Evolutionary conservation across 495 filamentous ascomycete genomes (phyloP).

Genomic region (Talaromyces stipitatus): DNA sequence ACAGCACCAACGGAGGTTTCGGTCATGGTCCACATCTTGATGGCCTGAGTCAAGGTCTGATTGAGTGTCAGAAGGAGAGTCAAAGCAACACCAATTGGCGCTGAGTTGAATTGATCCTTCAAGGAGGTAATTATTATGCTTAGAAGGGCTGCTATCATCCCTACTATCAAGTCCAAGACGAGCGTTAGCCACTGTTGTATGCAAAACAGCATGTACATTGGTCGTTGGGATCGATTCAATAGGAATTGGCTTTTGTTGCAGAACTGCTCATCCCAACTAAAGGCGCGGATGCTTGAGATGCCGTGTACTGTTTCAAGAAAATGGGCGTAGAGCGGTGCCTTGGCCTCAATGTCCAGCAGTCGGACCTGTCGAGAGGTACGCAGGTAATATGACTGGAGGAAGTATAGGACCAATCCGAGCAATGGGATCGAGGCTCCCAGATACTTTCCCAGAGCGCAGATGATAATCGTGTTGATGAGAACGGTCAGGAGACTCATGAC

Average conservation of each 20-base stretch:
- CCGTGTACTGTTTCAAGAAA: constrained; percentile 49
- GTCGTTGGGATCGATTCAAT: constrained; percentile 51
- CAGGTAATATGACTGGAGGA: constrained; percentile 48
- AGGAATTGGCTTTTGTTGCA: constrained; percentile 37
- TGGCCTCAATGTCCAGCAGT: constrained; percentile 54
- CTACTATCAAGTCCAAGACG: constrained; percentile 42
- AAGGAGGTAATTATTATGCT: constrained; percentile 12
- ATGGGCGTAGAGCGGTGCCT: constrained; percentile 51
- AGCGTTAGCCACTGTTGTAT: constrained; percentile 48
- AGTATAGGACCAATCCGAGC: constrained; percentile 25
- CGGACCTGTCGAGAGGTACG: constrained; percentile 58
- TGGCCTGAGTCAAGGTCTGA: constrained; percentile 29
- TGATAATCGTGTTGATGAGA: constrained; percentile 16
- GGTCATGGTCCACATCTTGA: constrained; percentile 41
- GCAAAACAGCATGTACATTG: constrained; percentile 51
- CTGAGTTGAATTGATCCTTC: constrained; percentile 9
- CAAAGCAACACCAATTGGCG: constrained; percentile 50
- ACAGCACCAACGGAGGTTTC: constrained; percentile 48
- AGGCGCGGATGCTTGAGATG: constrained; percentile 46
- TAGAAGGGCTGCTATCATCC: constrained; percentile 23
- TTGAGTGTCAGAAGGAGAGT: constrained; percentile 46
- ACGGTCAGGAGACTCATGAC: constrained; percentile 11
- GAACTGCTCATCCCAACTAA: constrained; percentile 44
- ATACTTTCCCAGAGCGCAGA: constrained; percentile 20
- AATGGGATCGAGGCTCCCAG: constrained; percentile 16